A percentile compares a stretch with the other conserved stretches of the same genome.
phyloP scores from a whole-genome alignment of 345 rosid species.

The Dimocarpus longan region DNA sequence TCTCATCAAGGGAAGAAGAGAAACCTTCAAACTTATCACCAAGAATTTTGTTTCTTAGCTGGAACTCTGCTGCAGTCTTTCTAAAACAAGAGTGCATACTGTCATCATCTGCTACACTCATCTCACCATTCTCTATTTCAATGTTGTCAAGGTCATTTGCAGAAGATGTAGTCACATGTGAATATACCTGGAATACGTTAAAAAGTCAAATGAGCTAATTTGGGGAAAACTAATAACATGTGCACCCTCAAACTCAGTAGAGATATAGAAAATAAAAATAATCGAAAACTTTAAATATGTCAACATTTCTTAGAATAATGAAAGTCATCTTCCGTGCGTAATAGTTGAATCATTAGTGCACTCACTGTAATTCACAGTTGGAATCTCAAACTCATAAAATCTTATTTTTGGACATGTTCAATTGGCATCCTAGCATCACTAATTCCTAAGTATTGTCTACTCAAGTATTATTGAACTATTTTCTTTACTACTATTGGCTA shows the following conservation, averaged over 20 bases:
- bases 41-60: conserved; percentile 48
- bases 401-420: neutral
- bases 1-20: conserved; percentile 51
- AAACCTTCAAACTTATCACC: conserved; percentile 52
- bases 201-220: conserved; percentile 14
- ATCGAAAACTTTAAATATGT: neutral
- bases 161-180: conserved; percentile 33
- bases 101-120: conserved; percentile 37
- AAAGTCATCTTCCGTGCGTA: neutral
- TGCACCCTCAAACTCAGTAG: neutral
- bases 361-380: neutral
- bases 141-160: conserved; percentile 37
- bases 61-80: conserved; percentile 54
- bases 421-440: neutral
- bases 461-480: neutral
- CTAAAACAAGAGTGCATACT: conserved; percentile 50
- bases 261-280: neutral
- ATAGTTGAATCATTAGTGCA: neutral
- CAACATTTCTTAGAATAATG: neutral
- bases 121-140: conserved; percentile 40
- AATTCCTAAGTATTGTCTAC: neutral
- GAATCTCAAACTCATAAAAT: neutral
- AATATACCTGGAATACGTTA: conserved; percentile 49
- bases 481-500: neutral
- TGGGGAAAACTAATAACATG: conserved; percentile 16